Conservation (phyloP, 495 filamentous ascomycete genomes). For the Daldinia caldariorum region DNA sequence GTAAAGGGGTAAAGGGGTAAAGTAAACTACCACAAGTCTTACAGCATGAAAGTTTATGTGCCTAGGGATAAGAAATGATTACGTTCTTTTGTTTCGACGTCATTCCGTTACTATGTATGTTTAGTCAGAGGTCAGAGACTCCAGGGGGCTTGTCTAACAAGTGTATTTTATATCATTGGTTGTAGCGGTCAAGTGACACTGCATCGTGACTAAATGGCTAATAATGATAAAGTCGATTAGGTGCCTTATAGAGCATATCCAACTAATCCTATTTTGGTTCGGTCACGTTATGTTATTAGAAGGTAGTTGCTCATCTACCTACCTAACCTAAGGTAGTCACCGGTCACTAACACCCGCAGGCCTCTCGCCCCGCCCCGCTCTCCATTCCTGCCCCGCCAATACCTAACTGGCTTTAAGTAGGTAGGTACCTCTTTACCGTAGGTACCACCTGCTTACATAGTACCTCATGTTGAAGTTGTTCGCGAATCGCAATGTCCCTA, state of each 20-base stretch:
- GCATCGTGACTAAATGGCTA: background rate
- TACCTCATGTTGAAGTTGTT: too few species aligned
- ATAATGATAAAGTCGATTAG: background rate
- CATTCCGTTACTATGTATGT: slow-evolving; percentile 14
- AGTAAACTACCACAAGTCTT: too few species aligned
- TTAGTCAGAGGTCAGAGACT: slow-evolving; percentile 8
- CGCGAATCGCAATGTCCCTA: too few species aligned
- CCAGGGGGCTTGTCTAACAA: background rate
- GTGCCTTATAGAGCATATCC: slow-evolving; percentile 5
- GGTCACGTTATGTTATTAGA: slow-evolving; percentile 27
- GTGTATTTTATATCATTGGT: background rate
- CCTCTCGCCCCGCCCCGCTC: slow-evolving; percentile 10
- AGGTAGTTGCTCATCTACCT: slow-evolving; percentile 1
- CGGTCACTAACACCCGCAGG: slow-evolving; percentile 24
- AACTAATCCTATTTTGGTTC: slow-evolving; percentile 32
- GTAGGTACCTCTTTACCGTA: too few species aligned
- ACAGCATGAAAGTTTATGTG: background rate
- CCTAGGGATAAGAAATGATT: background rate
- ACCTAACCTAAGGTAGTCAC: slow-evolving; percentile 10
- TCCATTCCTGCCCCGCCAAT: slow-evolving; percentile 19
- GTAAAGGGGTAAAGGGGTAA: too few species aligned
- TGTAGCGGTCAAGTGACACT: background rate
- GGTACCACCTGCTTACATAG: too few species aligned
- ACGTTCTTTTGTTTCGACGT: slow-evolving; percentile 16
- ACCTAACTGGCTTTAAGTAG: background rate